Base-by-base conservation (phyloP, 2,329 filamentous ascomycete genomes). In the Bimuria novae-zelandiae region DNA sequence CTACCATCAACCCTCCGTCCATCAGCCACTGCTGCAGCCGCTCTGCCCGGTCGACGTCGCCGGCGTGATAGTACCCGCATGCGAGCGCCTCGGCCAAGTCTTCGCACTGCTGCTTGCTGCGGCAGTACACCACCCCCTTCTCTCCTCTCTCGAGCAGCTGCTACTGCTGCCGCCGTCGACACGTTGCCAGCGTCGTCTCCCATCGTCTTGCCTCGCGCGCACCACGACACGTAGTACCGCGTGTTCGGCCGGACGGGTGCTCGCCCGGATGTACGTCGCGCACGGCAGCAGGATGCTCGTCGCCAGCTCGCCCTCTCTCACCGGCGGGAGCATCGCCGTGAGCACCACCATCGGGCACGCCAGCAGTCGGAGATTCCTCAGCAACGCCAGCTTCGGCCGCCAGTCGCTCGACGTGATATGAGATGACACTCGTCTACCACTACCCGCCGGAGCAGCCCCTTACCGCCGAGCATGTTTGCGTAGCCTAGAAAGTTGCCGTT, bases 391-490 rank as follows among this genome's bases (percentile, higher is more conserved):
- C 43, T 46, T 46, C 23, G 21, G 43, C 30, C 43, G 30, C 43
- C 19, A 46, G 14, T 46, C 11, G 22, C 41, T 43, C 3, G 44
- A 49, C 11, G 44, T 62, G 22, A 60, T 55, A 7, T 55, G 14
- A 62, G 53, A 59, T 61, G 40, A 54, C 46, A 51, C 51, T 62
- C 49, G 35, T 55, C 25, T 11, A 55, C 49, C n/a, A 60, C 49
- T 5, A 63, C 52, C 22, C 46, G 33, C 29, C 37, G 25, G 12
- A 61, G 49, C n/a, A 51, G 25, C 16, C 47, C 45, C 29, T 58
- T 55, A 10, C n/a, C 39, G 21, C 14, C 44, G 11, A 60, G 32
- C 27, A 36, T 36, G 25, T 39, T 45, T 27, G 14, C 21, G 21
- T 40, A 40, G 6, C 14, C 23, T 22, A 40, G 14, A 17, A 40